A percentile compares a stretch with the other conserved stretches of the same genome.
phyloP scores from a whole-genome alignment of 2,329 filamentous ascomycete genomes.

The Sphaerostilbella broomeana region DNA sequence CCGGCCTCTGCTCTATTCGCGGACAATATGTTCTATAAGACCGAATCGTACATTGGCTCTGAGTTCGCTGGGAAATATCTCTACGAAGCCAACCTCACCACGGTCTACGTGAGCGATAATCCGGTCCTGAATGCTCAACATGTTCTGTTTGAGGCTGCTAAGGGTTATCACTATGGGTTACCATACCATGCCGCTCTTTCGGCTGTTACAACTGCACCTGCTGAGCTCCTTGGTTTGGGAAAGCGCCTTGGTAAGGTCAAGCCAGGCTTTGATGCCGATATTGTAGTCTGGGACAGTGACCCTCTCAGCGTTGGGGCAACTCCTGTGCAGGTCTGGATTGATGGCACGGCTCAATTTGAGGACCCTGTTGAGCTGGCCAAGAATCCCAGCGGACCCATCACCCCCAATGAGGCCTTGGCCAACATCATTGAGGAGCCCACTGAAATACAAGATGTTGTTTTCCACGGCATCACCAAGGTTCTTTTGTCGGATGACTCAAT shows the following conservation, averaged over 20 bases:
- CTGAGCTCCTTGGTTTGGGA: constrained; percentile 50
- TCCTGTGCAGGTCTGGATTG: constrained; percentile 58
- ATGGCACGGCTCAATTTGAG: constrained; percentile 49
- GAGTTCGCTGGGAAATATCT: constrained; percentile 61
- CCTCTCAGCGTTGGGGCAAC: constrained; percentile 53
- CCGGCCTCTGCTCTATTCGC: constrained; percentile 60
- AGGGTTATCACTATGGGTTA: constrained; percentile 53
- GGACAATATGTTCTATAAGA: constrained; percentile 68
- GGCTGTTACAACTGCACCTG: constrained; percentile 52
- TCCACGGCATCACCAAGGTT: constrained; percentile 49
- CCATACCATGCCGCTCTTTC: constrained; percentile 55
- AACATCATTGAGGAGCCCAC: constrained; percentile 36
- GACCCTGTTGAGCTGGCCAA: constrained; percentile 49
- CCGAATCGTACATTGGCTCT: constrained; percentile 57
- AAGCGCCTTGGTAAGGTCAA: constrained; percentile 55
- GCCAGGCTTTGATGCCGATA: constrained; percentile 54
- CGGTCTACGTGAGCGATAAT: constrained; percentile 65
- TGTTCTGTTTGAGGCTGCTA: constrained; percentile 59
- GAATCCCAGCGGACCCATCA: constrained; percentile 32
- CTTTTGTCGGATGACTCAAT: constrained; percentile 40
- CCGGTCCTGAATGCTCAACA: constrained; percentile 65
- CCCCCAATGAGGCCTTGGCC: constrained; percentile 34
- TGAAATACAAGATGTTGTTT: constrained; percentile 37
- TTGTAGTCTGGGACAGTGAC: constrained; percentile 58
- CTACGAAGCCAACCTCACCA: constrained; percentile 57